Evolutionary conservation across 2,329 filamentous ascomycete species (phyloP).

Genomic region (Fusarium sp.): DNA sequence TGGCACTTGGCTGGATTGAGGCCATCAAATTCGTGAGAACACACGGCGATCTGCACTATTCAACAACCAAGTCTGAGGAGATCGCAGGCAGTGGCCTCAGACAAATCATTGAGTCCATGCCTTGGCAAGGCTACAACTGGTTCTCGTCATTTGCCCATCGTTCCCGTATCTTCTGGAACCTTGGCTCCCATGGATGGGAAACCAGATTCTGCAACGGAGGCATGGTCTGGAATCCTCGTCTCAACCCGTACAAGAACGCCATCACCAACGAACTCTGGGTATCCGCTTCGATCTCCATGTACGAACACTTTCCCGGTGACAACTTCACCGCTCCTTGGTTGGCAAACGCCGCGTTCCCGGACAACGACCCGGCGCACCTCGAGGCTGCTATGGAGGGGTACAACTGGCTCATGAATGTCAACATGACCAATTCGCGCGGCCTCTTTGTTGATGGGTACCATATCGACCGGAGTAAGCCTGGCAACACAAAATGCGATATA

Average conservation of each 20-base stretch:
- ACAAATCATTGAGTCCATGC: slow-evolving; percentile 54
- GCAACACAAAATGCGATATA: slow-evolving; percentile 80
- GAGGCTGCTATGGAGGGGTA: slow-evolving; percentile 82
- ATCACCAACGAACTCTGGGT: slow-evolving; percentile 95
- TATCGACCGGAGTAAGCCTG: slow-evolving; percentile 71
- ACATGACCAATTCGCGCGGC: slow-evolving; percentile 82
- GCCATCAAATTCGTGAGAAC: slow-evolving; percentile 78
- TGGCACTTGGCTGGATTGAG: slow-evolving; percentile 91
- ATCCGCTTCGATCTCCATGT: slow-evolving; percentile 88
- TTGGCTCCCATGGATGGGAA: slow-evolving; percentile 85
- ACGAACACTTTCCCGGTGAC: slow-evolving; percentile 88
- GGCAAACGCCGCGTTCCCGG: slow-evolving; percentile 40
- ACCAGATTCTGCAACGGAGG: slow-evolving; percentile 84
- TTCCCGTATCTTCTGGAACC: slow-evolving; percentile 85
- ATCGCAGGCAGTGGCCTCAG: slow-evolving; percentile 38
- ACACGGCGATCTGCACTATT: slow-evolving; percentile 75
- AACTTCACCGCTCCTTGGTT: slow-evolving; percentile 76
- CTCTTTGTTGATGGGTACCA: slow-evolving; percentile 92
- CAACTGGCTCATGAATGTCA: slow-evolving; percentile 80
- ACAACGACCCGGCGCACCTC: slow-evolving; percentile 73
- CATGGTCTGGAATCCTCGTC: slow-evolving; percentile 88
- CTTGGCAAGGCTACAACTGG: slow-evolving; percentile 85
- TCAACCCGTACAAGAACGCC: slow-evolving; percentile 92
- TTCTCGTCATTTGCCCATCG: slow-evolving; percentile 83
- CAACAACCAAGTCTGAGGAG: slow-evolving; percentile 22